Evolutionary conservation across 129 eudicot species (phyloP).

Genomic region (Helianthus tuberosus): DNA sequence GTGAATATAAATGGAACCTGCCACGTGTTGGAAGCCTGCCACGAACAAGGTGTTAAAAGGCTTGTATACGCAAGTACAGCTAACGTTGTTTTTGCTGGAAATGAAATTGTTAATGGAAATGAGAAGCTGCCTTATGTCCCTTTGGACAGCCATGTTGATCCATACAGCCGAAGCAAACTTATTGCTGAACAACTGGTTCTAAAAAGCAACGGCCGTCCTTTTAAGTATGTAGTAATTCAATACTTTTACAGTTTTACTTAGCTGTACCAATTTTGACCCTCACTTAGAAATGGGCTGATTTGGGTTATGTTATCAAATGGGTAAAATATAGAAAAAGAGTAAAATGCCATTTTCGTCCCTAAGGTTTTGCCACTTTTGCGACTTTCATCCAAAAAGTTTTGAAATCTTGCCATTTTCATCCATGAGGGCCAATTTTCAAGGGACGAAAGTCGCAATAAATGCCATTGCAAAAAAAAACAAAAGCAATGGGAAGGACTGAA

Average conservation of each 20-base stretch:
- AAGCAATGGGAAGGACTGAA: no score
- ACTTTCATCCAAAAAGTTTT: no score
- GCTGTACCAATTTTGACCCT: neutral
- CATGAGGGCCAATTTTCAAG: no score
- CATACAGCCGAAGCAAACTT: constrained; percentile 88
- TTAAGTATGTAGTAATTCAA: constrained; percentile 51
- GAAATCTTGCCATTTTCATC: no score
- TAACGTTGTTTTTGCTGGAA: constrained; percentile 89
- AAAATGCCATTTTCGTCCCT: no score
- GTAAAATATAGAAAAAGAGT: neutral
- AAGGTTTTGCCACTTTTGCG: no score
- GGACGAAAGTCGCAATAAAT: no score
- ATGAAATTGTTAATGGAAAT: constrained; percentile 84
- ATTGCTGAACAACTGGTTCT: constrained; percentile 88
- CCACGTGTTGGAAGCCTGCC: constrained; percentile 79
- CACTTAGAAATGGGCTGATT: neutral
- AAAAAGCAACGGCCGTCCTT: constrained; percentile 75
- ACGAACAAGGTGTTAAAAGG: constrained; percentile 63
- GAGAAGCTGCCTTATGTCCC: constrained; percentile 80
- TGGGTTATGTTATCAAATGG: constrained; percentile 4
- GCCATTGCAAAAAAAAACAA: no score
- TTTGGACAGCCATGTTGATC: constrained; percentile 76
- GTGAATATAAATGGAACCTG: constrained; percentile 88
- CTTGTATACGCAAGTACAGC: constrained; percentile 89
- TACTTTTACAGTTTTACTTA: neutral